Evolutionary conservation across 345 rosid species (phyloP), one percentile per base, ranked within the genome.

Genomic region (Euphorbia peplus): DNA sequence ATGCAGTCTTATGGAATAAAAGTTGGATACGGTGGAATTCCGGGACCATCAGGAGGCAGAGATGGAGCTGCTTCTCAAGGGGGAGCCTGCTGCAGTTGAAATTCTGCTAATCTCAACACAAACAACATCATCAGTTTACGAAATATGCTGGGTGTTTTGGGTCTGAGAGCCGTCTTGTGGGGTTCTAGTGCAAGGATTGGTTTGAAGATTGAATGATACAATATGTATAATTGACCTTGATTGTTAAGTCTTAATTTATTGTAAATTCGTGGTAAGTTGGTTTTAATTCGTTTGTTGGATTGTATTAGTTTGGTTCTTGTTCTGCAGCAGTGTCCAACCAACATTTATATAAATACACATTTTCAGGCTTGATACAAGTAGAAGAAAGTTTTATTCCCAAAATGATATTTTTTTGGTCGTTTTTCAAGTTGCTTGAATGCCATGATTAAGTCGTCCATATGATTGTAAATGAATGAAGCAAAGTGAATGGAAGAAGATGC

Each of bases 11-110:
- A 88, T 63, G 99, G 99, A 76, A 95, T 91, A 62, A 95, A 95
- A 78, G 96, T 95, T 30, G 99, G 99, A 66, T 91, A 90, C 25
- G 98, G 97, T 66, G 97, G 96, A 73, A 87, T 95, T 68, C 92
- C 97, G 0, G 99, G 99, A 71, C 93, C 98, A 59, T 87, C 96
- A 16, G 99, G 93, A 37, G 90, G 90, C 70, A 87, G 91, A 76
- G 96, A 88, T 68, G 99, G 96, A 22, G 75, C 83, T 52, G 78
- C 86, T 64, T 83, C 99, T 60, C 96, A 87, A 79, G 85, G 80
- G 39, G 97, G 96, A 73, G 95, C 97, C 53, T 95, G 99, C 79
- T 95, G 99, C 87, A 57, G 81, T 71, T 95, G 77, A 88, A 77
- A 64, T 52, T 44, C 57, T 42, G 15, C 19, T 61, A n/a, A 9